A percentile compares a stretch with the other conserved stretches of the same genome.
Evolutionary conservation across 2,329 filamentous ascomycete species (phyloP).

Genomic region (Cadophora gregata): DNA sequence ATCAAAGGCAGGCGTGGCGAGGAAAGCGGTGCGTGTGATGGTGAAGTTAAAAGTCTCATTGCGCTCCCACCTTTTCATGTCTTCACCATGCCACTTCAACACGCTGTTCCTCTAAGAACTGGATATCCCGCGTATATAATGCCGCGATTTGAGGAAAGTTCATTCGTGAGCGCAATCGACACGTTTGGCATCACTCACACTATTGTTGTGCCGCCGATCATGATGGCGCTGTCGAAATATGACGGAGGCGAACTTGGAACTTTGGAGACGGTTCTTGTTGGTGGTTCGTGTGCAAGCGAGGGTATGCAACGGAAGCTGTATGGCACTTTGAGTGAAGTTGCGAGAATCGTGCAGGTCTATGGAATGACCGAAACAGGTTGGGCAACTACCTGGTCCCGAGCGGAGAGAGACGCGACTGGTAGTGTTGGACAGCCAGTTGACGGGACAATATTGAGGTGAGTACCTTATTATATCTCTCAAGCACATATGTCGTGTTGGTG

Average conservation of each 20-base stretch:
- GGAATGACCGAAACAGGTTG: constrained; percentile 60
- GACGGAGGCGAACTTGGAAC: constrained; percentile 45
- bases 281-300: constrained; percentile 53
- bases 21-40: background rate
- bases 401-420: constrained; percentile 18
- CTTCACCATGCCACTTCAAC: constrained; percentile 78
- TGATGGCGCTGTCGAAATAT: constrained; percentile 74
- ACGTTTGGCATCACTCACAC: constrained; percentile 65
- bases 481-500: background rate
- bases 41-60: constrained; percentile 56
- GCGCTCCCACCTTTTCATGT: constrained; percentile 62
- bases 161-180: constrained; percentile 71
- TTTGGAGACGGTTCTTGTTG: constrained; percentile 53
- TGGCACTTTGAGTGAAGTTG: constrained; percentile 47
- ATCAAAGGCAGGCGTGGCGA: background rate
- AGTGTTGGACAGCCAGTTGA: constrained; percentile 22
- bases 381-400: constrained; percentile 23
- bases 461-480: background rate
- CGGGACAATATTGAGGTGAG: constrained; percentile 19
- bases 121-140: constrained; percentile 75
- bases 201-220: constrained; percentile 74
- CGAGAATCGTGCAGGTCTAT: constrained; percentile 54
- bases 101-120: constrained; percentile 71
- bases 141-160: constrained; percentile 74
- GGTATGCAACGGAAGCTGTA: constrained; percentile 48